Evolutionary conservation across 192 early-diverging fungal species (phyloP), one percentile per base, ranked within the genome.

Genomic region (Coemansia biformis): DNA sequence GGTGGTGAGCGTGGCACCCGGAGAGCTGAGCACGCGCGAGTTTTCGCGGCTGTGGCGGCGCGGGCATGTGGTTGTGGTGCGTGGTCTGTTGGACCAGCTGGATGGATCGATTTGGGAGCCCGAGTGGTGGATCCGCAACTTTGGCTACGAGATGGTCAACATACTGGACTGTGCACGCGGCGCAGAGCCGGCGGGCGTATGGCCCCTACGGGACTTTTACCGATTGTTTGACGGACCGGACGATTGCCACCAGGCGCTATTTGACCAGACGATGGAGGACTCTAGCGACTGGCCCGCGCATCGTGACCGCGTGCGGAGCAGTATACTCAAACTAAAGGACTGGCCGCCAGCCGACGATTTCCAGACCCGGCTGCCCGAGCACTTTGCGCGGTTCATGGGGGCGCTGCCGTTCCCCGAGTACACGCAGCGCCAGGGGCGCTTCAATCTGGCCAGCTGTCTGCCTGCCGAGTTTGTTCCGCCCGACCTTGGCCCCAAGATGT

Each of bases 401-500:
- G 64, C 76, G 2, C 42, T 86, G 42, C 83, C 84, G 0, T 66
- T 84, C 16, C 59, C 49, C 8, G 74, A 75, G 13, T 84, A 85
- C 51, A 80, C 78, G 6, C 61, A 66, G 12, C 78, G 63, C 12
- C 46, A 38, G 12, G 85, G 84, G 8, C 24, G 28, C 1, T 59
- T 73, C 15, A 89, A 89, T 47, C 53, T 89, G 23, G 79, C 77
- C 3, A 76, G 64, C 15, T 62, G 77, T 0, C 51, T 89, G 11
- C 81, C 83, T 4, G 12, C 48, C 1, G 49, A 49, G 8, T 74
- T 70, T 54, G 64, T 85, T 12, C 81, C 81, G 12, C 81, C 83
- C 0, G 84, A 89, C 35, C 65, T 89, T 3, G 87, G 87, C 0
- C 85, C 85, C 0, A 89, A 89, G 56, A 78, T 87, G 78, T 87